Evolutionary conservation across 2,329 filamentous ascomycete species (phyloP).

Genomic region (Neofusicoccum kwambonambiense): DNA sequence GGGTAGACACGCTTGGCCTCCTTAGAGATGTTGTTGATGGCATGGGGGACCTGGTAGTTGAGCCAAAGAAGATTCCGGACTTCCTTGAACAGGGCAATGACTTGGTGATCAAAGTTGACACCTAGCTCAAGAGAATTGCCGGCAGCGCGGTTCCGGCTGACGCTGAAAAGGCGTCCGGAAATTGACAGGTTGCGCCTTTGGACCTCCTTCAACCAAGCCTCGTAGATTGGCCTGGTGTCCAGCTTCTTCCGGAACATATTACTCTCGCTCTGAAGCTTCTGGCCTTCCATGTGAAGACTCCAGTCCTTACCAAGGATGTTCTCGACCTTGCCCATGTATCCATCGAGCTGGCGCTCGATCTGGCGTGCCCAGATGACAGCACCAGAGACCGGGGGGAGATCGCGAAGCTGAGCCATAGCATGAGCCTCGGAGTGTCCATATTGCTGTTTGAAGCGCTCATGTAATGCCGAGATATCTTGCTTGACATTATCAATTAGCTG

Average conservation of each 20-base stretch:
- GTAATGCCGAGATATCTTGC: conserved; percentile 85
- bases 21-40: conserved; percentile 92
- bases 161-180: conserved; percentile 85
- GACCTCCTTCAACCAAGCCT: conserved; percentile 92
- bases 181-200: conserved; percentile 87
- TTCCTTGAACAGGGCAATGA: conserved; percentile 98
- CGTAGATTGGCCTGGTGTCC: conserved; percentile 88
- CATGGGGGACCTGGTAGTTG: conserved; percentile 89
- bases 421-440: conserved; percentile 98
- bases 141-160: conserved; percentile 82
- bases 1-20: conserved; percentile 99
- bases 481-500: conserved; percentile 98
- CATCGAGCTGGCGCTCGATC: conserved; percentile 92
- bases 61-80: conserved; percentile 95
- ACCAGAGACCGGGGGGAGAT: conserved; percentile 91
- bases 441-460: conserved; percentile 97
- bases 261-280: conserved; percentile 89
- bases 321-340: conserved; percentile 99
- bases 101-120: conserved; percentile 96
- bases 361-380: conserved; percentile 97
- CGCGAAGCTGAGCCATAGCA: conserved; percentile 95
- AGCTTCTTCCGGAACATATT: conserved; percentile 95
- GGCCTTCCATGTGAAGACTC: conserved; percentile 90
- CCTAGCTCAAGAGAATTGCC: conserved; percentile 84
- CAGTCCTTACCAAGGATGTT: conserved; percentile 93